Percentiles rank a stretch among this genome's conserved stretches.
Conservation (phyloP, 129 eudicot species). For the Lactuca saligna region DNA sequence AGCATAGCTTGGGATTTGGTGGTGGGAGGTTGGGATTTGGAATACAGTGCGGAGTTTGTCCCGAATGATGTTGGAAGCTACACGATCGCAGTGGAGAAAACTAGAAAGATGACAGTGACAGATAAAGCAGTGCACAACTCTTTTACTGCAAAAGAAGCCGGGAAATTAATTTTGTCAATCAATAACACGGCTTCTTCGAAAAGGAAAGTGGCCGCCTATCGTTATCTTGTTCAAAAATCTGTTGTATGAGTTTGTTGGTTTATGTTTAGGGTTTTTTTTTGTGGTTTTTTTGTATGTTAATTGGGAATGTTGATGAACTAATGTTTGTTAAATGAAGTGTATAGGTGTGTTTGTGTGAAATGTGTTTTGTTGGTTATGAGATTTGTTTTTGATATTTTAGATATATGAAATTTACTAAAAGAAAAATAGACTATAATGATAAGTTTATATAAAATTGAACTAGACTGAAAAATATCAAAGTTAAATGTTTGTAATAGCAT, state of each 20-base stretch:
- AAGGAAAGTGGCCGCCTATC: constrained; percentile 81
- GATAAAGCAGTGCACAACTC: constrained; percentile 83
- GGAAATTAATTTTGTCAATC: constrained; percentile 77
- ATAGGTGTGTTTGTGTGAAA: neutral
- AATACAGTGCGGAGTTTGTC: constrained; percentile 74
- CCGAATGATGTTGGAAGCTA: constrained; percentile 67
- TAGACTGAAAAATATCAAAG: neutral
- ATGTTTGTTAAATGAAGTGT: neutral
- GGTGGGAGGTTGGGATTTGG: constrained; percentile 96
- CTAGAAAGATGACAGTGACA: constrained; percentile 39
- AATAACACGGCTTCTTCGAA: constrained; percentile 70
- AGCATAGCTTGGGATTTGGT: constrained; percentile 87
- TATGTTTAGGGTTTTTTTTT: neutral
- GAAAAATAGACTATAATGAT: no score
- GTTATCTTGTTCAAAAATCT: constrained; percentile 72
- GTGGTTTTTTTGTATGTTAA: neutral
- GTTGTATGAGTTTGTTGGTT: constrained; percentile 16
- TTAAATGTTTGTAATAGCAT: no score
- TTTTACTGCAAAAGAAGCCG: constrained; percentile 62
- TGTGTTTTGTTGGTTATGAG: neutral
- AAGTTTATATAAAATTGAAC: no score
- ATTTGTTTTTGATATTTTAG: neutral
- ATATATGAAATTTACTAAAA: neutral
- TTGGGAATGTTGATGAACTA: neutral
- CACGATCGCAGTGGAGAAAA: constrained; percentile 76